phyloP scores from a whole-genome alignment of 495 filamentous ascomycete species.

The Clavariopsis aquatica region DNA sequence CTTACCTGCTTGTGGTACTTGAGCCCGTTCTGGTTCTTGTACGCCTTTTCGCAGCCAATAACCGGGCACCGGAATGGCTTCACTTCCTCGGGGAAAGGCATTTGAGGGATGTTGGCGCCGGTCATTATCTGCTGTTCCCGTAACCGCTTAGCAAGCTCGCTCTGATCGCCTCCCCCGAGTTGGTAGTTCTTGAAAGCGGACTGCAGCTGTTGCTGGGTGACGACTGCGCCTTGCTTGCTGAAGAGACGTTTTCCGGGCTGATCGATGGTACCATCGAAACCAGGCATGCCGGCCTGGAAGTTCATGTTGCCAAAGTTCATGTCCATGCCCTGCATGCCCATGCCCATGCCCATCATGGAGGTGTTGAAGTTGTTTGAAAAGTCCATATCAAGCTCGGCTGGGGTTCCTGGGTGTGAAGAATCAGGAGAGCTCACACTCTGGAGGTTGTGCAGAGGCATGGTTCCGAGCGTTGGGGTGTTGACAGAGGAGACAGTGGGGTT shows the following conservation, averaged over 20 bases:
- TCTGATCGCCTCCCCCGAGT: conserved; percentile 64
- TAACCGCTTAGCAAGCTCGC: conserved; percentile 67
- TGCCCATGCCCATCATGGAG: conserved; percentile 25
- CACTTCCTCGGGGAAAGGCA: conserved; percentile 59
- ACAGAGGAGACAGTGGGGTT: conserved; percentile 98
- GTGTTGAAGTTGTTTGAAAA: conserved; percentile 30
- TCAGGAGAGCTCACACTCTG: conserved; percentile 70
- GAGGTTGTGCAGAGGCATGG: conserved; percentile 57
- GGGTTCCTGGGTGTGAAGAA: conserved; percentile 73
- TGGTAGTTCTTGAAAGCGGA: conserved; percentile 69
- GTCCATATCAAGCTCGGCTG: conserved; percentile 58
- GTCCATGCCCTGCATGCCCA: conserved; percentile 7
- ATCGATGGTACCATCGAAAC: conserved; percentile 74
- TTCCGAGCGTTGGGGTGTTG: conserved; percentile 80
- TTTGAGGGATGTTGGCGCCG: conserved; percentile 38
- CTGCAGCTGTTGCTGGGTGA: conserved; percentile 57
- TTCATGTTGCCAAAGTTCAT: conserved; percentile 38
- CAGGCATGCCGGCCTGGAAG: conserved; percentile 32
- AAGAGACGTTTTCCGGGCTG: conserved; percentile 93
- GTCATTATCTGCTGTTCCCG: conserved; percentile 74
- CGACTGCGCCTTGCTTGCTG: conserved; percentile 72
- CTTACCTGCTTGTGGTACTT: conserved; percentile 81
- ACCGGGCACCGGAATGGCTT: conserved; percentile 98
- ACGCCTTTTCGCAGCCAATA: conserved; percentile 98
- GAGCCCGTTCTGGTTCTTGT: conserved; percentile 98